phyloP scores from a whole-genome alignment of 2,329 filamentous ascomycete species.

The Scopulariopsis brevicaulis region DNA sequence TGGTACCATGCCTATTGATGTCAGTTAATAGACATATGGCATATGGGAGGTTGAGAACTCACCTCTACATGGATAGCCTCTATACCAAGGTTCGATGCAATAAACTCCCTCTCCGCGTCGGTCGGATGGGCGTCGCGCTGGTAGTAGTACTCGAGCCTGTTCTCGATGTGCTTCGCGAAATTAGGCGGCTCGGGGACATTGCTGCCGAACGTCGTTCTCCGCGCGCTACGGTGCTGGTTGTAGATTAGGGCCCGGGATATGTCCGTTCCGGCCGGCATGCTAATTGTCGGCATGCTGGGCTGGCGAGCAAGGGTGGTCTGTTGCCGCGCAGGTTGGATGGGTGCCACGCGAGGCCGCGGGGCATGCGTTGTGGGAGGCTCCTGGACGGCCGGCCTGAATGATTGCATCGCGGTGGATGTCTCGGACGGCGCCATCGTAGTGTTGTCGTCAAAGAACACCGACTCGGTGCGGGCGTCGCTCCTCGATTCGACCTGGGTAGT shows the following conservation, averaged over 20 bases:
- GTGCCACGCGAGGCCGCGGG: neutral
- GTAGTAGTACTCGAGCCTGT: slow-evolving; percentile 41
- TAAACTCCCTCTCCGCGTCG: slow-evolving; percentile 36
- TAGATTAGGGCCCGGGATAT: slow-evolving; percentile 29
- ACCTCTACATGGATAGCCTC: slow-evolving; percentile 38
- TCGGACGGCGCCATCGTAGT: slow-evolving; percentile 3
- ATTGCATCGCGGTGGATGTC: neutral
- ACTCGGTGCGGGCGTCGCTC: neutral
- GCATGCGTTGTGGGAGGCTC: neutral
- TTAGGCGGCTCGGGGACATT: slow-evolving; percentile 27
- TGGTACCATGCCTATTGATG: slow-evolving; percentile 36
- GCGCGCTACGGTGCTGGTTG: slow-evolving; percentile 30
- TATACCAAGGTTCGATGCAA: slow-evolving; percentile 42
- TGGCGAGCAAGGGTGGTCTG: slow-evolving; percentile 10
- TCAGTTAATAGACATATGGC: slow-evolving; percentile 3
- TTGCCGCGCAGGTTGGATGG: slow-evolving; percentile 6
- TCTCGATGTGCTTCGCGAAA: slow-evolving; percentile 36
- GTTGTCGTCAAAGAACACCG: slow-evolving; percentile 3
- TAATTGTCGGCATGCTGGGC: neutral
- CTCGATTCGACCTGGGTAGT: neutral
- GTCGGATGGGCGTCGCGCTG: slow-evolving; percentile 33
- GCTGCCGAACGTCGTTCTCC: slow-evolving; percentile 24
- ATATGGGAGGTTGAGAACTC: slow-evolving; percentile 9
- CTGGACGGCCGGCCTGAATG: neutral
- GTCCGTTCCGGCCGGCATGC: slow-evolving; percentile 7